These are phyloP conservation scores for Globisporangium spinosum DNA, from an alignment of 352 stramenopile species.

Conservation along the genomic window DNA sequence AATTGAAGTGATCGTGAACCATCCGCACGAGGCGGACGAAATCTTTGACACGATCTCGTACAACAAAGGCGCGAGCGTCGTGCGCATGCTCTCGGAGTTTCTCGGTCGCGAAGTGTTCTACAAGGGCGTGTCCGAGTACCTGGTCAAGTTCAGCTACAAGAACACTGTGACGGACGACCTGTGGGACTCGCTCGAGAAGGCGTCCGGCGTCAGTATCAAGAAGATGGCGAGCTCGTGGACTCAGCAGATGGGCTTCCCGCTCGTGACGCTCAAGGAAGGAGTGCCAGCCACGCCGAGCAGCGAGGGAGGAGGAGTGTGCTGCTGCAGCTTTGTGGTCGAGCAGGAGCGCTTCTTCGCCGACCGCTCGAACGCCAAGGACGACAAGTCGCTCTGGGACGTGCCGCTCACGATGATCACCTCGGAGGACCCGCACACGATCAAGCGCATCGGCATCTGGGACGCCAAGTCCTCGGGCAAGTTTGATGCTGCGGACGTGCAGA, in stretches of 20 bases:
- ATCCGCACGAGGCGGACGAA: conserved; percentile 93
- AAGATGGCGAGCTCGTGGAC: conserved; percentile 94
- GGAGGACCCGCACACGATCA: conserved; percentile 33
- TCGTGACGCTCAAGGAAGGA: conserved; percentile 76
- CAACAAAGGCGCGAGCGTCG: conserved; percentile 85
- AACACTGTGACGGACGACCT: conserved; percentile 96
- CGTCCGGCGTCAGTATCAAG: conserved; percentile 86
- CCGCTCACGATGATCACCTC: conserved; percentile 73
- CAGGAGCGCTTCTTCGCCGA: conserved; percentile 95
- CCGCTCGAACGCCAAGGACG: conserved; percentile 53
- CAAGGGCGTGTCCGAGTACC: conserved; percentile 91
- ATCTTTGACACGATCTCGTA: conserved; percentile 99
- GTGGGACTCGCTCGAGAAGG: conserved; percentile 91
- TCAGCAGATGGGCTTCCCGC: conserved; percentile 92
- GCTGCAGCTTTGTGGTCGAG: conserved; percentile 68
- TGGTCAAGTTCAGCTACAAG: conserved; percentile 91
- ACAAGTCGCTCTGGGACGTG: conserved; percentile 84
- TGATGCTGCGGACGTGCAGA: conserved; percentile 22
- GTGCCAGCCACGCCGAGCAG: conserved; percentile 7
- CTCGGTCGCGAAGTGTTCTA: conserved; percentile 68
- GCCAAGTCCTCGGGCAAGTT: conserved; percentile 33
- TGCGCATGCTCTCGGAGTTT: conserved; percentile 75
- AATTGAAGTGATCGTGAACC: conserved; percentile 93
- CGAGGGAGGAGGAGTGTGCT: conserved; percentile 10
- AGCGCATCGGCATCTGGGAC: conserved; percentile 68